Conservation (phyloP, 2,329 filamentous ascomycete genomes). For the Phialophora expanda region DNA sequence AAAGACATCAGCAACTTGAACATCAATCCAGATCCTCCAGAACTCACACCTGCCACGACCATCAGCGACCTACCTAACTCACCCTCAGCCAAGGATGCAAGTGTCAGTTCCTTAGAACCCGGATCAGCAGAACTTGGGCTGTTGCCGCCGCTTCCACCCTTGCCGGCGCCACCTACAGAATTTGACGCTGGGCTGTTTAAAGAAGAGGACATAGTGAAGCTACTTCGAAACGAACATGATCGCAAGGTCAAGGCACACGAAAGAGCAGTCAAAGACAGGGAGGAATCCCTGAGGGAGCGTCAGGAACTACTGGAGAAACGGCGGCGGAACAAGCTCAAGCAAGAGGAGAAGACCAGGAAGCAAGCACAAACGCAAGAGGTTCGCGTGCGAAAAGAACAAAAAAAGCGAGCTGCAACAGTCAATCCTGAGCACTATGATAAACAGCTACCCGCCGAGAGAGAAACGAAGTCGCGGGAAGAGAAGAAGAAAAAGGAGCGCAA, state of each 20-base stretch:
- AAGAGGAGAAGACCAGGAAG: slow-evolving; percentile 41
- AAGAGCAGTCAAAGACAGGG: slow-evolving; percentile 68
- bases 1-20: slow-evolving; percentile 42
- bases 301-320: slow-evolving; percentile 40
- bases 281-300: slow-evolving; percentile 59
- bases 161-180: slow-evolving; percentile 60
- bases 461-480: slow-evolving; percentile 42
- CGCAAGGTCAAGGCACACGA: slow-evolving; percentile 68
- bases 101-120: background rate
- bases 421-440: slow-evolving; percentile 33
- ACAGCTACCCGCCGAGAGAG: slow-evolving; percentile 25
- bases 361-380: slow-evolving; percentile 34
- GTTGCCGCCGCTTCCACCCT: slow-evolving; percentile 53
- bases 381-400: slow-evolving; percentile 41
- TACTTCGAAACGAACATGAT: slow-evolving; percentile 71
- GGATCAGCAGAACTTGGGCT: slow-evolving; percentile 39
- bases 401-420: slow-evolving; percentile 36
- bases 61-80: background rate
- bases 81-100: background rate
- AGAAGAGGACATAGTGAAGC: slow-evolving; percentile 69
- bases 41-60: slow-evolving; percentile 5
- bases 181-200: slow-evolving; percentile 62
- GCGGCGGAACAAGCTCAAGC: slow-evolving; percentile 28
- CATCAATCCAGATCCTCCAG: slow-evolving; percentile 20
- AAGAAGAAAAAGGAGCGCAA: slow-evolving; percentile 65